These are phyloP conservation scores for Monosporozyma unispora DNA, from an alignment of 805 yeast genomes.

Conservation along the genomic window DNA sequence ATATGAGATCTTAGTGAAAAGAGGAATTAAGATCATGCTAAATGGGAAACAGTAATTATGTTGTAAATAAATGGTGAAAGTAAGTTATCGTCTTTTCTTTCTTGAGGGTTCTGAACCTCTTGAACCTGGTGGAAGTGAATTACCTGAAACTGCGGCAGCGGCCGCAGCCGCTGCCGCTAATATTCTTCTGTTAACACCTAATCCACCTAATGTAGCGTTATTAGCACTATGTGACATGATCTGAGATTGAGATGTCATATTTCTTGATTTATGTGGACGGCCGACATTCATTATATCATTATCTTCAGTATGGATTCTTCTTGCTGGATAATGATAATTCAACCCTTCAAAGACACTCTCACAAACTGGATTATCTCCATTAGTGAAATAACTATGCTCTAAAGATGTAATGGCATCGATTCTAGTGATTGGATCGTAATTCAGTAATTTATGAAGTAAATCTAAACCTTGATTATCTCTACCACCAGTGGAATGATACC, in stretches of 20 bases:
- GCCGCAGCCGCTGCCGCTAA: slow-evolving; percentile 34
- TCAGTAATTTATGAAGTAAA: slow-evolving; percentile 54
- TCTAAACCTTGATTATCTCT: slow-evolving; percentile 59
- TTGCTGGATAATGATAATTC: slow-evolving; percentile 65
- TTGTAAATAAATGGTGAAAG: background rate
- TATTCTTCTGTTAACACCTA: slow-evolving; percentile 30
- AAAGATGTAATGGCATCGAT: slow-evolving; percentile 72
- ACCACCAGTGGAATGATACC: slow-evolving; percentile 84
- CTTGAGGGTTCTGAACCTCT: slow-evolving; percentile 20
- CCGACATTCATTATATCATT: slow-evolving; percentile 50
- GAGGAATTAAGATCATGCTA: background rate
- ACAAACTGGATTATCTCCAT: slow-evolving; percentile 54
- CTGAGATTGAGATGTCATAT: slow-evolving; percentile 15
- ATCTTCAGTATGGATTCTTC: slow-evolving; percentile 83
- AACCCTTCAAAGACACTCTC: slow-evolving; percentile 76
- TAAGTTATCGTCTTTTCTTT: slow-evolving; percentile 21
- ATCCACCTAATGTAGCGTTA: slow-evolving; percentile 24
- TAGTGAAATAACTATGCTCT: slow-evolving; percentile 62
- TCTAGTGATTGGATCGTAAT: slow-evolving; percentile 75
- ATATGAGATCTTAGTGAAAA: background rate
- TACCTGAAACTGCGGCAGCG: slow-evolving; percentile 31
- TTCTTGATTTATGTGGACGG: slow-evolving; percentile 17
- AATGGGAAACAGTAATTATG: background rate
- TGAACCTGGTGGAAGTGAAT: slow-evolving; percentile 10
- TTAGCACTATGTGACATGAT: slow-evolving; percentile 15